phyloP scores from a whole-genome alignment of 2,329 filamentous ascomycete species.

The Aspergillus transmontanensis region DNA sequence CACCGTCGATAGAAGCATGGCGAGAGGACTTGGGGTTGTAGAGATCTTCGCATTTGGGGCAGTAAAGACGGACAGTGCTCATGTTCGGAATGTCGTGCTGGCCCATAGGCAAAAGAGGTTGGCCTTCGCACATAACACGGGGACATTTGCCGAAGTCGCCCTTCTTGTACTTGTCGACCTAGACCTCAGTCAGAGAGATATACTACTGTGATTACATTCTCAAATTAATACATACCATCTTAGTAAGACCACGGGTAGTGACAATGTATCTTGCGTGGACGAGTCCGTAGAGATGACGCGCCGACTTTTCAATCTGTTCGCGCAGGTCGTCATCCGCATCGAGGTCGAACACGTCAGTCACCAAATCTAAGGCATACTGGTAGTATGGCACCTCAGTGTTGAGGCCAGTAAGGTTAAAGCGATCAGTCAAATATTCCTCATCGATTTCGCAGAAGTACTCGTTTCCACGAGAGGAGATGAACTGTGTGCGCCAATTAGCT shows the following conservation, averaged over 20 bases:
- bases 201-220: no score
- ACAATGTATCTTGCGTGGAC: slow-evolving; percentile 97
- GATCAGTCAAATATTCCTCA: slow-evolving; percentile 96
- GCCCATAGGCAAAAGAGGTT: slow-evolving; percentile 92
- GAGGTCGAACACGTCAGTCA: slow-evolving; percentile 97
- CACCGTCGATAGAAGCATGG: slow-evolving; percentile 92
- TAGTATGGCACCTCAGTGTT: slow-evolving; percentile 99
- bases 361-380: slow-evolving; percentile 95
- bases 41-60: slow-evolving; percentile 93
- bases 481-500: slow-evolving; percentile 58
- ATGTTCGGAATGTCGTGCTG: slow-evolving; percentile 84
- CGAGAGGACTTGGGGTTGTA: slow-evolving; percentile 98
- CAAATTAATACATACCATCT: slow-evolving; percentile 72
- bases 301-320: slow-evolving; percentile 96
- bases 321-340: slow-evolving; percentile 99
- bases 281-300: slow-evolving; percentile 90
- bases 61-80: slow-evolving; percentile 96
- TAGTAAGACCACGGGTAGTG: slow-evolving; percentile 86
- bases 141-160: slow-evolving; percentile 98
- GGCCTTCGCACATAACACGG: slow-evolving; percentile 89
- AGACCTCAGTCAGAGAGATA: slow-evolving; percentile 13
- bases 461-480: slow-evolving; percentile 95
- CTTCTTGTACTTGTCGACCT: slow-evolving; percentile 99
- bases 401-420: slow-evolving; percentile 95
- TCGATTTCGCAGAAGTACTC: slow-evolving; percentile 99